phyloP scores from a whole-genome alignment of 345 rosid genomes.

The Salix dunnii region DNA sequence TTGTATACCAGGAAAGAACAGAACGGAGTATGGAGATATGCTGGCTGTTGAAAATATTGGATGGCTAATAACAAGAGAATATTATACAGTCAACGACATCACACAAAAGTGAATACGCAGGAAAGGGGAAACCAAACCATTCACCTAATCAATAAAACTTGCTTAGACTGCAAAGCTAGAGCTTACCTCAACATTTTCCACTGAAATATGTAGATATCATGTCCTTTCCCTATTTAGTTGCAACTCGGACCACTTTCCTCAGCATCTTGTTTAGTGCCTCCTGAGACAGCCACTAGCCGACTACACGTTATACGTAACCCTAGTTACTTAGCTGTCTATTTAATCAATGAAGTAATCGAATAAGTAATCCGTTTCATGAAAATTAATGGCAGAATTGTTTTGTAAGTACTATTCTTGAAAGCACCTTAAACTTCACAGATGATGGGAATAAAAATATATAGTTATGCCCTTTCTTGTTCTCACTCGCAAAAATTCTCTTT shows the following conservation, averaged over 20 bases:
- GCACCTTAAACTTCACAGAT: not conserved
- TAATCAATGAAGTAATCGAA: not conserved
- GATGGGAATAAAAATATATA: not conserved
- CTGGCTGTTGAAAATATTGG: not conserved
- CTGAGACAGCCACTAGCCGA: no score
- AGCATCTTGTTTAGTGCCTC: not conserved
- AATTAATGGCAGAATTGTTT: not conserved
- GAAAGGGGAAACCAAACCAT: not conserved
- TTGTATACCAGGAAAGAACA: not conserved
- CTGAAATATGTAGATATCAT: not conserved
- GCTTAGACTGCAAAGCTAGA: not conserved
- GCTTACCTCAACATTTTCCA: not conserved
- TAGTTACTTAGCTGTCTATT: not conserved
- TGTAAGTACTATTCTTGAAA: not conserved
- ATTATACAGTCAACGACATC: not conserved
- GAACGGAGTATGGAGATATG: not conserved
- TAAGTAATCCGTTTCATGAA: not conserved
- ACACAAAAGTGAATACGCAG: not conserved
- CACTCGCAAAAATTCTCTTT: not conserved
- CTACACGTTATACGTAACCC: no score
- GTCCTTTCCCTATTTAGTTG: not conserved
- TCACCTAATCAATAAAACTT: not conserved
- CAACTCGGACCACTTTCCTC: not conserved
- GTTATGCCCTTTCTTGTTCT: not conserved
- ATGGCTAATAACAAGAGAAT: not conserved